These are phyloP conservation scores for Cucumis sativus DNA, from an alignment of 306 rosid genomes.

Conservation along the genomic window Cucumber_9930_V3 NC_026655.2:25402001-25402500, in stretches of 20 bases:
- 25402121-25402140: background rate
- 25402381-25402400: too few relatives aligned
- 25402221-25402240: background rate
- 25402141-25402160: background rate
- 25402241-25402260: background rate
- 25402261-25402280: background rate
- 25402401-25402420: background rate
- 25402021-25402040: slow-evolving; percentile 30
- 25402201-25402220: background rate
- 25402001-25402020: background rate
- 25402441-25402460: background rate
- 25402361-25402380: background rate
- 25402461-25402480: background rate
- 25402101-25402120: background rate
- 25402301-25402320: background rate
- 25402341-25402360: background rate
- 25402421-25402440: background rate
- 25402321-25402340: background rate
- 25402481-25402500: background rate
- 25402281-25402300: background rate
- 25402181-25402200: background rate
- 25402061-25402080: slow-evolving; percentile 4
- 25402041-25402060: slow-evolving; percentile 44
- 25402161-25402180: background rate
- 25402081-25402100: slow-evolving; percentile 8